These are phyloP conservation scores for Pseudoscleropodium purum DNA, from an alignment of 225 moss, liverwort and hornwort genomes.

Conservation along the genomic window DNA sequence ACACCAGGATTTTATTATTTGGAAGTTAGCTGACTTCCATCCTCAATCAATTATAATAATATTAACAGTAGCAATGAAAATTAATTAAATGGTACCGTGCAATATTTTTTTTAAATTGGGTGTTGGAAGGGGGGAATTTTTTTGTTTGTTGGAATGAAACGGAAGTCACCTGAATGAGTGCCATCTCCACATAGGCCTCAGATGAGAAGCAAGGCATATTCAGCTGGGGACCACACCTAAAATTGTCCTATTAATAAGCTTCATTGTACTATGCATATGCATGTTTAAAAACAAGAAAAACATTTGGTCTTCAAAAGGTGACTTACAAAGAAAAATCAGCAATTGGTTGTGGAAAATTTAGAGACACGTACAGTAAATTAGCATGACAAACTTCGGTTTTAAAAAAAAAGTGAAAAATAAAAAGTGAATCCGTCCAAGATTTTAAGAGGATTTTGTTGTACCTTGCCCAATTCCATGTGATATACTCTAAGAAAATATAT, in stretches of 20 bases:
- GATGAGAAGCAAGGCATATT: background rate
- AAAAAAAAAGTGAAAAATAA: background rate
- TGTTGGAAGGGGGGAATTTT: background rate
- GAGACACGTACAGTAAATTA: background rate
- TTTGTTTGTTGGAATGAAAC: background rate
- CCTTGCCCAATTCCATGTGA: background rate
- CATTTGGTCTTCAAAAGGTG: background rate
- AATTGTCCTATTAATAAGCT: background rate
- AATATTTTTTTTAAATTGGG: accelerated
- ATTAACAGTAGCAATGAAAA: background rate
- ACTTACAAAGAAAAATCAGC: background rate
- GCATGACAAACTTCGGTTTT: background rate
- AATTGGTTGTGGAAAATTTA: background rate
- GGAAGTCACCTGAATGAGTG: background rate
- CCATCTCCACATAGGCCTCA: background rate
- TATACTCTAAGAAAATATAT: background rate
- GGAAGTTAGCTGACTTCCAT: background rate
- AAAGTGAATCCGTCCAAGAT: background rate
- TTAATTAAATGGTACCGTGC: background rate
- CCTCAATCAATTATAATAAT: background rate
- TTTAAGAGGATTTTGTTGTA: background rate
- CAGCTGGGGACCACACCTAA: background rate
- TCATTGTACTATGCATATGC: background rate
- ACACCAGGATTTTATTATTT: background rate
- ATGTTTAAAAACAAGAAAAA: background rate